Base-by-base conservation (phyloP, 352 stramenopile species). In the Globisporangium mamillatum region DNA sequence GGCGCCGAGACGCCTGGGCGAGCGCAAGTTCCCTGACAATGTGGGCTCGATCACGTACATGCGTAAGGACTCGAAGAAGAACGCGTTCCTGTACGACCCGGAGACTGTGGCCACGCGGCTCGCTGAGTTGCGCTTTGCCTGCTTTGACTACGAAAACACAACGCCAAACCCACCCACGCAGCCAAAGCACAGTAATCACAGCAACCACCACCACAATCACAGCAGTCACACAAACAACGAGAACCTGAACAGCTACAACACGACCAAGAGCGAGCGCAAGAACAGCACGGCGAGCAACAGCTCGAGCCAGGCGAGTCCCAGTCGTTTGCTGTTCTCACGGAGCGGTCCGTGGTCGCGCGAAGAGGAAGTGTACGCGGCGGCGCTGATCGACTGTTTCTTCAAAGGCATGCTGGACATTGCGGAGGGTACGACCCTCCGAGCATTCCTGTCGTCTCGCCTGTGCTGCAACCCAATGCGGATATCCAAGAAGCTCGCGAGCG, bases 391-490 rank as follows among this genome's bases (percentile, higher is more conserved):
- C 58, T 79, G 63, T 32, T 91, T 91, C 65, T 89, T 90, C 68
- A 86, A 88, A 24, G 84, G 84, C 24, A 66, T 81, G 41, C 73
- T 92, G 32, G 74, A 87, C 59, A 74, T 91, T 57, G 60, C 76
- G 0, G 78, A 91, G 63, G 82, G 84, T 62, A 91, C 82, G 52
- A 92, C 82, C 25, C 75, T 92, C 53, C 78, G 84, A 55, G 78
- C 79, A 46, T 89, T 89, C 66, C 67, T 92, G 24, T 81, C 84
- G 22, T 75, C 78, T 5, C 77, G 82, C 4, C 74, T 92, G 61
- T 79, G 79, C 55, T 92, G 84, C 68, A 92, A 90, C 55, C 84
- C 84, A 18, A 92, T 90, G 82, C 78, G 84, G 20, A 81, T 91
- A 34, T 91, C 82, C 12, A 92, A 92, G 70, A 92, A 92, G 67